A percentile compares a stretch with the other conserved stretches of the same genome.
Evolutionary conservation across 2,329 filamentous ascomycete genomes (phyloP).

Genomic region (Diaporthe amygdali): DNA sequence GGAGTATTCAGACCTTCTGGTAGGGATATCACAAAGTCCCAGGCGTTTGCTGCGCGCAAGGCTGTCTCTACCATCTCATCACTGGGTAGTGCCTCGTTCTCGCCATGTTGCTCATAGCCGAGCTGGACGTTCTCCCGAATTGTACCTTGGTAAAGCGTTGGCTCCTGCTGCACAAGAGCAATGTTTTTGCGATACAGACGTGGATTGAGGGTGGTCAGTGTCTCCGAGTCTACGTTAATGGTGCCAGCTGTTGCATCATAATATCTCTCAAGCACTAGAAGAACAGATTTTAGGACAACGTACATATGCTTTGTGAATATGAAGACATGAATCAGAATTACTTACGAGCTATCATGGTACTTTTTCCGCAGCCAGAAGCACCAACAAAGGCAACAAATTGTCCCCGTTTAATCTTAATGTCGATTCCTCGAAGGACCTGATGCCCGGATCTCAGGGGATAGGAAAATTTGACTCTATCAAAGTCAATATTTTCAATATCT

Average conservation of each 20-base stretch:
- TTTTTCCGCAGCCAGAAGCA: conserved; percentile 38
- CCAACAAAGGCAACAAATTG: conserved; percentile 39
- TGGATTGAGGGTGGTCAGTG: conserved; percentile 52
- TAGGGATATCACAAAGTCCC: conserved; percentile 29
- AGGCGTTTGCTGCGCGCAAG: conserved; percentile 35
- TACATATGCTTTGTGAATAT: accelerated
- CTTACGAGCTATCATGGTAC: conserved; percentile 37
- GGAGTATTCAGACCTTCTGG: conserved; percentile 20
- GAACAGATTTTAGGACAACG: neutral
- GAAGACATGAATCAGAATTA: neutral
- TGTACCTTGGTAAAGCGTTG: conserved; percentile 60
- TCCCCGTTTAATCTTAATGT: neutral
- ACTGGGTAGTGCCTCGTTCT: neutral
- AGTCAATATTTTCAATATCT: neutral
- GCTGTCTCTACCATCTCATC: conserved; percentile 33
- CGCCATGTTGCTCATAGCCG: conserved; percentile 30
- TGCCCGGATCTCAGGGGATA: neutral
- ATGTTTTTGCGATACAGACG: conserved; percentile 57
- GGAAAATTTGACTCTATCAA: neutral
- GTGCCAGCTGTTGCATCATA: conserved; percentile 52
- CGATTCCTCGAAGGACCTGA: neutral
- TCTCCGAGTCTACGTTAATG: conserved; percentile 62
- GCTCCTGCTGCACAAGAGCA: conserved; percentile 61
- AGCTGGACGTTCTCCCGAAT: conserved; percentile 38
- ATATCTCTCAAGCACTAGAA: conserved; percentile 52